These are phyloP conservation scores for Purpureocillium lavendulum DNA, from an alignment of 2,329 filamentous ascomycete genomes.

Conservation along the genomic window DNA sequence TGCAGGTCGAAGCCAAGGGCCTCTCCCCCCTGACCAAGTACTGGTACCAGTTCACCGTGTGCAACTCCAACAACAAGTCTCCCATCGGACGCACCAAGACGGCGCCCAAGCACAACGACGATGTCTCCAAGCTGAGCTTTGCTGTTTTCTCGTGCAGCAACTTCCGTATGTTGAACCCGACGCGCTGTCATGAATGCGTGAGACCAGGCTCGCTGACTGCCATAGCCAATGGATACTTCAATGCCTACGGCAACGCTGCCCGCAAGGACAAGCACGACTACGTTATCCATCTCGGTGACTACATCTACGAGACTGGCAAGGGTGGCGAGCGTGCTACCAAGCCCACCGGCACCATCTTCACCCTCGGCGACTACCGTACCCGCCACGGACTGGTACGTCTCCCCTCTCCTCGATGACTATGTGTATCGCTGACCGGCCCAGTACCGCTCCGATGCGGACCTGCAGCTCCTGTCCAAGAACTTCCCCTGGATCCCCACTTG, in stretches of 20 bases:
- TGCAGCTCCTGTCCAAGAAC: slow-evolving; percentile 30
- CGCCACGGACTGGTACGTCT: slow-evolving; percentile 24
- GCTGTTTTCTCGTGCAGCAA: slow-evolving; percentile 67
- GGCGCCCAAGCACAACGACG: slow-evolving; percentile 46
- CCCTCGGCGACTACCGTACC: slow-evolving; percentile 33
- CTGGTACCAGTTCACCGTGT: slow-evolving; percentile 63
- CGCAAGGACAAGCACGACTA: slow-evolving; percentile 53
- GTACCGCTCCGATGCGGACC: slow-evolving; percentile 32
- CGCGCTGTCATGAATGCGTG: too few species aligned
- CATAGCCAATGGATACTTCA: slow-evolving; percentile 42
- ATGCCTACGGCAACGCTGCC: slow-evolving; percentile 49
- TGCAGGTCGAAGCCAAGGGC: slow-evolving; percentile 53
- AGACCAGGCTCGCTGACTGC: not conserved
- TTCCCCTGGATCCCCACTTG: slow-evolving; percentile 38
- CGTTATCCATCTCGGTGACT: slow-evolving; percentile 51
- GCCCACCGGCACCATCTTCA: slow-evolving; percentile 20
- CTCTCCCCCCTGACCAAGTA: slow-evolving; percentile 57
- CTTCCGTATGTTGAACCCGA: slow-evolving; percentile 40
- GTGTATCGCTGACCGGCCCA: slow-evolving; percentile 6
- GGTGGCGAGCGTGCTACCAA: slow-evolving; percentile 19
- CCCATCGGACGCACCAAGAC: slow-evolving; percentile 64
- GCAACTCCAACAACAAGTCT: slow-evolving; percentile 51
- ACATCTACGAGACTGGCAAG: slow-evolving; percentile 52
- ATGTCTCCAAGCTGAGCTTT: slow-evolving; percentile 48
- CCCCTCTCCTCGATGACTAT: too few species aligned